These are phyloP conservation scores for Onygena corvina DNA, from an alignment of 2,329 filamentous ascomycete species.

Conservation along the genomic window DNA sequence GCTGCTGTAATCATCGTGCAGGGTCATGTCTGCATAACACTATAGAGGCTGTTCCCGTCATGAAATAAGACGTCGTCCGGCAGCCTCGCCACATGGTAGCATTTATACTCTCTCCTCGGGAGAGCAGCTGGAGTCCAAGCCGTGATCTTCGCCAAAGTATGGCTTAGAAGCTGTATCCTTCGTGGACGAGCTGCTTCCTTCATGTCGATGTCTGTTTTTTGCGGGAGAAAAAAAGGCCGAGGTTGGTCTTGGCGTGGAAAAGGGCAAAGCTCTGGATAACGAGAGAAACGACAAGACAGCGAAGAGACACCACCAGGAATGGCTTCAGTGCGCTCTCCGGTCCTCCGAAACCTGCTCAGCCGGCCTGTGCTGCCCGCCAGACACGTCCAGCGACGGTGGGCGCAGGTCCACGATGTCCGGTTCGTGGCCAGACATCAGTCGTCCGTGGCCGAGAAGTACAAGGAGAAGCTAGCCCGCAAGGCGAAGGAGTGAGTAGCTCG, in stretches of 20 bases:
- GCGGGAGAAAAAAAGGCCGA: too few relatives aligned
- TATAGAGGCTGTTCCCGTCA: too few relatives aligned
- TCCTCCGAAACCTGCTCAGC: constrained; percentile 10
- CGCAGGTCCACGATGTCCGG: constrained; percentile 81
- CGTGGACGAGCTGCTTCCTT: too few relatives aligned
- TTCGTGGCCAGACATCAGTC: constrained; percentile 71
- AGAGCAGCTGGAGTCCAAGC: too few relatives aligned
- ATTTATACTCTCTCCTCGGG: too few relatives aligned
- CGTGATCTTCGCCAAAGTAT: too few relatives aligned
- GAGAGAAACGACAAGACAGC: neutral
- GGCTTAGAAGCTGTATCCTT: too few relatives aligned
- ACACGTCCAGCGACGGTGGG: constrained; percentile 62
- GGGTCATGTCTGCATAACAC: too few relatives aligned
- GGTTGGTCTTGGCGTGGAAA: neutral
- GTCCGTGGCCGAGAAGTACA: constrained; percentile 67
- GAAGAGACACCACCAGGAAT: neutral
- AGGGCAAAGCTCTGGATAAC: neutral
- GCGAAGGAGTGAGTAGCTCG: constrained; percentile 48
- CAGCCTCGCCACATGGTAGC: too few relatives aligned
- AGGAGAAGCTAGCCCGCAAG: constrained; percentile 70
- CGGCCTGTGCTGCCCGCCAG: constrained; percentile 4
- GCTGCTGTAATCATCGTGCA: too few relatives aligned
- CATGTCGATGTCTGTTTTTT: too few relatives aligned
- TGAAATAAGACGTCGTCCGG: too few relatives aligned
- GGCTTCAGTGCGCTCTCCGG: constrained; percentile 11